These are phyloP conservation scores for Thelonectria blattea DNA, from an alignment of 2,329 filamentous ascomycete genomes.

Conservation along the genomic window DNA sequence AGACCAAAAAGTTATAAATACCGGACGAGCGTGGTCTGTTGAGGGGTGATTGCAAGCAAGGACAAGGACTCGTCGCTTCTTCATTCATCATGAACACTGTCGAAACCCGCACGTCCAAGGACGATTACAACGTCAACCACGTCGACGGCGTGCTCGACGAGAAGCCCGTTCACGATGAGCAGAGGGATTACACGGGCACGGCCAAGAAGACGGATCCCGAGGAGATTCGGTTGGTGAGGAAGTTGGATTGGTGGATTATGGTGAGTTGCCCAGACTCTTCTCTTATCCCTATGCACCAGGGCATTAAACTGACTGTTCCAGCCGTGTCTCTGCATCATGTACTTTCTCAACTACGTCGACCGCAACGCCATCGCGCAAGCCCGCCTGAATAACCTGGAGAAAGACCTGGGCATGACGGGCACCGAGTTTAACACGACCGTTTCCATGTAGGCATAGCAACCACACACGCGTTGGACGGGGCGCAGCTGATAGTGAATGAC, in stretches of 20 bases:
- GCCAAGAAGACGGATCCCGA: constrained; percentile 31
- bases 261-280: constrained; percentile 1
- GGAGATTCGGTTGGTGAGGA: constrained; percentile 19
- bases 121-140: background rate
- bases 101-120: background rate
- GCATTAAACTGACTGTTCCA: constrained; percentile 3
- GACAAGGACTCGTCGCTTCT: background rate
- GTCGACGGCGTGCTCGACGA: background rate
- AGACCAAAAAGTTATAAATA: constrained; percentile 10
- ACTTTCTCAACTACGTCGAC: constrained; percentile 52
- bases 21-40: background rate
- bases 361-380: constrained; percentile 64
- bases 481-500: no score
- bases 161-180: background rate
- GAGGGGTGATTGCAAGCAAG: background rate
- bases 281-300: no score
- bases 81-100: background rate
- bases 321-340: constrained; percentile 48
- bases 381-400: constrained; percentile 58
- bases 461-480: no score
- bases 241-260: constrained; percentile 19
- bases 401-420: constrained; percentile 56
- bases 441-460: constrained; percentile 31
- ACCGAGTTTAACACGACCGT: constrained; percentile 43
- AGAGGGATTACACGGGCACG: constrained; percentile 27